phyloP scores from a whole-genome alignment of 331 rosid species.

The Phaseolus coccineus region DNA sequence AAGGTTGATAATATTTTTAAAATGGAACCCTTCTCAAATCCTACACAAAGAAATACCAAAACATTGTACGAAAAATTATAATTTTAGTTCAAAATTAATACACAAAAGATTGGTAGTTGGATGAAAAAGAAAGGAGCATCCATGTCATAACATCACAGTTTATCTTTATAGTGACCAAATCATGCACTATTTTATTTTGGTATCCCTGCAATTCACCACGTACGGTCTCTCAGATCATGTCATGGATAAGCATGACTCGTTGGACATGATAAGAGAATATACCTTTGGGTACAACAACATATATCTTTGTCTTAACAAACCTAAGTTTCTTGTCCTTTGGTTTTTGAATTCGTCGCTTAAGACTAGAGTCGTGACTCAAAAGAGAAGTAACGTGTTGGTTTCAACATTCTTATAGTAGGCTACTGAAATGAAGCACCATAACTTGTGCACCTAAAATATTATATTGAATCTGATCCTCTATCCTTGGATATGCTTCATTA shows the following conservation, averaged over 20 bases:
- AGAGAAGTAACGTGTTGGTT: background rate
- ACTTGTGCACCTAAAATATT: slow-evolving; percentile 24
- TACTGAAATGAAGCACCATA: background rate
- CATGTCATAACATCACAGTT: background rate
- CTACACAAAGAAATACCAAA: no score
- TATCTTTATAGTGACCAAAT: background rate
- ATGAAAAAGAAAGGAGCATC: background rate
- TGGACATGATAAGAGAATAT: slow-evolving; percentile 3
- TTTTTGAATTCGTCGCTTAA: background rate
- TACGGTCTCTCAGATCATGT: background rate
- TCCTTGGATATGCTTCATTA: slow-evolving; percentile 46
- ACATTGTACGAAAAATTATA: no score
- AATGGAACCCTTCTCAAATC: no score
- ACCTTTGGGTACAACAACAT: background rate
- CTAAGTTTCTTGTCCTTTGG: background rate
- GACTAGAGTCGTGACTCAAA: slow-evolving; percentile 25
- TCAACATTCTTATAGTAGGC: background rate
- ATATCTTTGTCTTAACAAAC: background rate
- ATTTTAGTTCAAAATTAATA: background rate
- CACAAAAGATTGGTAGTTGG: background rate
- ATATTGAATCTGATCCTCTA: slow-evolving; percentile 59
- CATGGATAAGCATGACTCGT: background rate
- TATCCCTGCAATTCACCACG: no score
- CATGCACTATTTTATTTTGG: background rate
- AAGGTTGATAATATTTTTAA: no score